phyloP scores from a whole-genome alignment of 1,284 basidiomycete species.

The Filobasidium uniguttulatum region DNA sequence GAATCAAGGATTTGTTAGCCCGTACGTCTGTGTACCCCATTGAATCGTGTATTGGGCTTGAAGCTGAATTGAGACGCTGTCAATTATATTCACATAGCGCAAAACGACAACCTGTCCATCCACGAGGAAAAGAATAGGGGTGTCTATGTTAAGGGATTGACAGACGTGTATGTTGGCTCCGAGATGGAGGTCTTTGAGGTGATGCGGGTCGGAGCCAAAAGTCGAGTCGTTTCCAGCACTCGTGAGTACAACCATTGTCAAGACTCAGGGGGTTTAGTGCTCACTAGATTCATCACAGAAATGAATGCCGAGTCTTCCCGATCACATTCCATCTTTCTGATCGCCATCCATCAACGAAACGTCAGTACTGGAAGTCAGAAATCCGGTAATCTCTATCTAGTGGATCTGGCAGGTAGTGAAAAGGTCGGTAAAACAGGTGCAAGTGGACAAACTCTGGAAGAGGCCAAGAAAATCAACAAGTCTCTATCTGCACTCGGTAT shows the following conservation, averaged over 20 bases:
- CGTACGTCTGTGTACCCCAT: conserved; percentile 48
- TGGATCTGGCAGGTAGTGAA: conserved; percentile 96
- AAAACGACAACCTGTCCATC: conserved; percentile 96
- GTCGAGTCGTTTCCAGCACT: conserved; percentile 86
- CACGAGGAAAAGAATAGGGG: conserved; percentile 97
- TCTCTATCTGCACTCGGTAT: conserved; percentile 93
- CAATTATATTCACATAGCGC: conserved; percentile 50
- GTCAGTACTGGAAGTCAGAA: conserved; percentile 91
- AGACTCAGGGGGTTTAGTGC: background rate
- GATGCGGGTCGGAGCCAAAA: conserved; percentile 87
- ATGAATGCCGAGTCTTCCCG: conserved; percentile 99
- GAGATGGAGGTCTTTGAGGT: conserved; percentile 97
- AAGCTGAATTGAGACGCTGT: no score
- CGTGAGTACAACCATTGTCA: conserved; percentile 46
- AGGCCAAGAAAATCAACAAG: conserved; percentile 99
- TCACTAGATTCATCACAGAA: conserved; percentile 47
- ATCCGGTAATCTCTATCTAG: conserved; percentile 91
- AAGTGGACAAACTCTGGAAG: conserved; percentile 94
- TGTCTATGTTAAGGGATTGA: conserved; percentile 95
- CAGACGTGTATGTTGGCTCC: conserved; percentile 95
- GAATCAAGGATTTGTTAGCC: conserved; percentile 85
- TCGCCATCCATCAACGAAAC: conserved; percentile 93
- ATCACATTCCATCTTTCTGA: conserved; percentile 97
- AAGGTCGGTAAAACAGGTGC: conserved; percentile 96
- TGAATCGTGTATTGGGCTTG: background rate